These are phyloP conservation scores for Colletotrichum orbiculare DNA, from an alignment of 2,329 filamentous ascomycete species.

Conservation along the genomic window DNA sequence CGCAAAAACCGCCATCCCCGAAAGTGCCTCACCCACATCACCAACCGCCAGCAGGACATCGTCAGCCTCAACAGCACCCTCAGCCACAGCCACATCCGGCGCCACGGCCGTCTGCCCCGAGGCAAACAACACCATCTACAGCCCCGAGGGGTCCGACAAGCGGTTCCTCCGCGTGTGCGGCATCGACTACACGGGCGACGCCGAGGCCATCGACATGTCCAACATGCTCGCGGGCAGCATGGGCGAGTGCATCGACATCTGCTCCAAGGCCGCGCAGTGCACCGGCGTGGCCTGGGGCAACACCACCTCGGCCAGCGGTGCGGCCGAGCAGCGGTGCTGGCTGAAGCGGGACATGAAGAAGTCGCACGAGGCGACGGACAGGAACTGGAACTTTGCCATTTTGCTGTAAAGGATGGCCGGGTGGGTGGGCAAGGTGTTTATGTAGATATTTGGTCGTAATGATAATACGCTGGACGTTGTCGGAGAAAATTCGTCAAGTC, in stretches of 20 bases:
- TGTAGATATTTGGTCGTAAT: conserved; percentile 16
- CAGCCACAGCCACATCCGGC: conserved; percentile 39
- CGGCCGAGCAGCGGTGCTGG: conserved; percentile 54
- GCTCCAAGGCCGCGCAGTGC: conserved; percentile 52
- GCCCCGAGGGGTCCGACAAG: conserved; percentile 52
- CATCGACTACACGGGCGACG: conserved; percentile 54
- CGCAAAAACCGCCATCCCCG: background rate
- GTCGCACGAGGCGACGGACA: conserved; percentile 43
- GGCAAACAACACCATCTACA: conserved; percentile 57
- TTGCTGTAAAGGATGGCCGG: conserved; percentile 38
- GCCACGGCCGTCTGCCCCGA: conserved; percentile 51
- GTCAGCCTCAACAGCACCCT: conserved; percentile 30
- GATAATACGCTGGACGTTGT: conserved; percentile 2
- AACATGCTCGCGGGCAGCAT: conserved; percentile 51
- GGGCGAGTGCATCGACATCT: conserved; percentile 57
- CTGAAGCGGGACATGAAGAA: conserved; percentile 52
- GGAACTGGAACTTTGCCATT: conserved; percentile 57
- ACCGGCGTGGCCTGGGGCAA: conserved; percentile 58
- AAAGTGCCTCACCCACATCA: background rate
- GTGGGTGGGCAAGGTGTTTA: background rate
- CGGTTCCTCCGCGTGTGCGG: conserved; percentile 58
- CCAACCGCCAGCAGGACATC: conserved; percentile 32
- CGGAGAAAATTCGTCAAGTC: background rate
- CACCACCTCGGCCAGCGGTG: conserved; percentile 51
- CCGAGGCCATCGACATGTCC: conserved; percentile 48